A percentile compares a stretch with the other conserved stretches of the same genome.
These are phyloP conservation scores for Amaranthus cruentus DNA, from an alignment of 148 eudicot species.

Conservation along the genomic window DNA sequence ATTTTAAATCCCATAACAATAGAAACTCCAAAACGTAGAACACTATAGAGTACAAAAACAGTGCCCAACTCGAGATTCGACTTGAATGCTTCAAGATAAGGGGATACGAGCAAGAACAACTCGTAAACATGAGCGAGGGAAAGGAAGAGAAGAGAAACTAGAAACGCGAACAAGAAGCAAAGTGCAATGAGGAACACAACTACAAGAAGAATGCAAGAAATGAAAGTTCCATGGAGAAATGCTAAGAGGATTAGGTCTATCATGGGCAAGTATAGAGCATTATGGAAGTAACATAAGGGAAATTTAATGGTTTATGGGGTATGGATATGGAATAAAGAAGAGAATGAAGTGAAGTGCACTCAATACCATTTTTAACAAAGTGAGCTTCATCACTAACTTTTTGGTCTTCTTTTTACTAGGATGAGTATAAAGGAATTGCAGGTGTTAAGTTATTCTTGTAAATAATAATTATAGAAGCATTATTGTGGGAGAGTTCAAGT, in stretches of 20 bases:
- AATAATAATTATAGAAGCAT: neutral
- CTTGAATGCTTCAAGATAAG: conserved; percentile 20
- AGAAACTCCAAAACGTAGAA: conserved; percentile 16
- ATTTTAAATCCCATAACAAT: conserved; percentile 17
- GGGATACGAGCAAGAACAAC: conserved; percentile 9
- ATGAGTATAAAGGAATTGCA: conserved; percentile 26
- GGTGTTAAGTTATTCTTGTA: conserved; percentile 16
- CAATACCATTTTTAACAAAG: conserved; percentile 17
- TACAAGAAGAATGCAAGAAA: conserved; percentile 38
- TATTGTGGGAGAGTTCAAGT: neutral
- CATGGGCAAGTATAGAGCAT: conserved; percentile 21
- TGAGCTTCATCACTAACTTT: conserved; percentile 15
- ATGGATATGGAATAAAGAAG: neutral
- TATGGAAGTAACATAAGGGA: neutral
- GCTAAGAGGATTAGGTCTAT: conserved; percentile 47
- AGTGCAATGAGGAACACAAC: conserved; percentile 30
- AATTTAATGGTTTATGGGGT: neutral
- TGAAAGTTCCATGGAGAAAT: conserved; percentile 50
- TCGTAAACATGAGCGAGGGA: conserved; percentile 27
- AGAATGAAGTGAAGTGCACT: conserved; percentile 50
- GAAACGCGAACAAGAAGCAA: conserved; percentile 30
- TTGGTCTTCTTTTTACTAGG: conserved; percentile 5
- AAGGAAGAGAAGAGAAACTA: conserved; percentile 30
- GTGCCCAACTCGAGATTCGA: conserved; percentile 36
- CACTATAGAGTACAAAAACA: conserved; percentile 25